Evolutionary conservation across 495 filamentous ascomycete genomes (phyloP).

Genomic region (Cairneyella variabilis): DNA sequence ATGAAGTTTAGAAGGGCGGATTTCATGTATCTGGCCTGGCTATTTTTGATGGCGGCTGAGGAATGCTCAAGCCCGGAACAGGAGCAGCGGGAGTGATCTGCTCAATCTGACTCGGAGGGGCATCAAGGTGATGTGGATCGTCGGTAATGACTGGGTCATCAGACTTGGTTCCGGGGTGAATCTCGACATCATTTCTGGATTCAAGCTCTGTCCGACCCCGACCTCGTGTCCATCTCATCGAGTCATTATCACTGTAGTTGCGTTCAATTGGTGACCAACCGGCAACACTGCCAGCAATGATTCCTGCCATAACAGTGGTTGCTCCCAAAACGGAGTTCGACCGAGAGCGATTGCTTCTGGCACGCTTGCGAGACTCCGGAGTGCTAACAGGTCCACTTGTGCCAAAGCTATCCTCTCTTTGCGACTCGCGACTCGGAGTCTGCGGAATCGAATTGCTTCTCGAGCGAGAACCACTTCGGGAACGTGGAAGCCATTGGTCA

Average conservation of each 20-base stretch:
- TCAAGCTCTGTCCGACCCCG: slow-evolving; percentile 44
- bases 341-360: slow-evolving; percentile 68
- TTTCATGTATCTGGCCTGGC: too few species aligned
- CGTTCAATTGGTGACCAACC: slow-evolving; percentile 87
- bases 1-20: too few species aligned
- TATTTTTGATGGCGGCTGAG: too few species aligned
- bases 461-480: slow-evolving; percentile 70
- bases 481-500: slow-evolving; percentile 66
- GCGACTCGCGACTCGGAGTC: slow-evolving; percentile 60
- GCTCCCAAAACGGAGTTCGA: slow-evolving; percentile 85
- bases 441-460: slow-evolving; percentile 66
- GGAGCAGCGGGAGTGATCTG: slow-evolving; percentile 16
- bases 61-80: too few species aligned
- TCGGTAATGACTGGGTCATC: slow-evolving; percentile 52
- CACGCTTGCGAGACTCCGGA: slow-evolving; percentile 68
- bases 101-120: slow-evolving; percentile 55
- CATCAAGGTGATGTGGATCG: slow-evolving; percentile 36
- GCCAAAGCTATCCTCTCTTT: slow-evolving; percentile 35
- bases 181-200: slow-evolving; percentile 43
- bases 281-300: slow-evolving; percentile 78
- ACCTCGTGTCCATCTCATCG: slow-evolving; percentile 40
- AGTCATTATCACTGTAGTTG: slow-evolving; percentile 44
- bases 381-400: slow-evolving; percentile 53
- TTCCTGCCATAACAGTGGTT: slow-evolving; percentile 80
- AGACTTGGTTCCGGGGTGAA: slow-evolving; percentile 23